phyloP scores from a whole-genome alignment of 1,139 yeast genomes.

The Geotrichum reessii region DNA sequence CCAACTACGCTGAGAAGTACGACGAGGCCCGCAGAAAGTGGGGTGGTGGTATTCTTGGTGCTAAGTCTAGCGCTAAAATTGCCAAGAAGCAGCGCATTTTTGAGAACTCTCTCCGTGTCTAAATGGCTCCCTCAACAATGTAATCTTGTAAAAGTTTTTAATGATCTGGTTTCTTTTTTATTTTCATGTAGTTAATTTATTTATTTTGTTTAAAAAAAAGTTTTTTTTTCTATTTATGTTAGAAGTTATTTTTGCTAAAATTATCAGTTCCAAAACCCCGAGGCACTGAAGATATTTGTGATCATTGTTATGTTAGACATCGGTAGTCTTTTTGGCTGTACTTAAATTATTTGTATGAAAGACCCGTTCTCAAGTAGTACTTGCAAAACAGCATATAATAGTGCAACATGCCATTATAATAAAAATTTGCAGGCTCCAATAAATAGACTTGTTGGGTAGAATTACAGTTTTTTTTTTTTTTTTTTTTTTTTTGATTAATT shows the following conservation, averaged over 20 bases:
- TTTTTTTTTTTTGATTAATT: neutral
- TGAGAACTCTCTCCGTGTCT: constrained; percentile 17
- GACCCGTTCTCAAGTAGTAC: too few species aligned
- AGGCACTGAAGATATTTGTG: too few species aligned
- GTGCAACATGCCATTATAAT: too few species aligned
- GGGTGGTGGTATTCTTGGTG: constrained; percentile 99
- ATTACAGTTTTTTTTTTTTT: neutral
- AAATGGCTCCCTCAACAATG: neutral
- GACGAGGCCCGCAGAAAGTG: constrained; percentile 96
- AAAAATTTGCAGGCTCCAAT: too few species aligned
- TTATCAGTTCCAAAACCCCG: too few species aligned
- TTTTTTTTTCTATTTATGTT: neutral
- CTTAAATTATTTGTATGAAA: neutral
- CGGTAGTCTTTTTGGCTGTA: too few species aligned
- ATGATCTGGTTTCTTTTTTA: neutral
- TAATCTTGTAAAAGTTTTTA: neutral
- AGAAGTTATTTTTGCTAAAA: neutral
- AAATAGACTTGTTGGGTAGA: too few species aligned
- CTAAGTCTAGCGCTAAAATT: constrained; percentile 76
- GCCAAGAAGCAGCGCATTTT: constrained; percentile 42
- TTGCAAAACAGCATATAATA: too few species aligned
- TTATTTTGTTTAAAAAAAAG: neutral
- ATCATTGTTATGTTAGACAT: too few species aligned
- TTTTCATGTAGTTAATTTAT: neutral
- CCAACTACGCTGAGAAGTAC: constrained; percentile 87